A percentile compares a stretch with the other conserved stretches of the same genome.
These are phyloP conservation scores for Aspergillus awamori DNA, from an alignment of 2,329 filamentous ascomycete species.

Conservation along the genomic window DNA sequence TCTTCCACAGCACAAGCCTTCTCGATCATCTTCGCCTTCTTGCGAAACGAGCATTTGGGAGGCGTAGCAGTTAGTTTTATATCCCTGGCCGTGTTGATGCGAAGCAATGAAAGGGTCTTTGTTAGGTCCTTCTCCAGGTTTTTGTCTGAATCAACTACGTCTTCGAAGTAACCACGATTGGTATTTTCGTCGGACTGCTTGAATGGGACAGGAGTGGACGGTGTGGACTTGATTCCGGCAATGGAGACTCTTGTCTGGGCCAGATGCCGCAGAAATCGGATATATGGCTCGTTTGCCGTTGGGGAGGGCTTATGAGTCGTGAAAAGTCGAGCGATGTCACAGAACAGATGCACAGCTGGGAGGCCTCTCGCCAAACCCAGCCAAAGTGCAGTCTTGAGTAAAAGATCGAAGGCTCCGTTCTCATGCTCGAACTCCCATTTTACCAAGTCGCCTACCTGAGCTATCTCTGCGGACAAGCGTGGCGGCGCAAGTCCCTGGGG, in stretches of 20 bases:
- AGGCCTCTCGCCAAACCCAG: slow-evolving; percentile 30
- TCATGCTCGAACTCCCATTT: slow-evolving; percentile 17
- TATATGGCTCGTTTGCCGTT: slow-evolving; percentile 2
- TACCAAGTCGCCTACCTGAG: slow-evolving; percentile 16
- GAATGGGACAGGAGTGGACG: slow-evolving; percentile 16
- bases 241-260: slow-evolving; percentile 18
- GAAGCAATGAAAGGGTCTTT: slow-evolving; percentile 13
- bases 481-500: slow-evolving; percentile 16
- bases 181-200: slow-evolving; percentile 5
- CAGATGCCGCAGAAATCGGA: slow-evolving; percentile 21
- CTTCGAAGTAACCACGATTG: slow-evolving; percentile 25
- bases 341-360: slow-evolving; percentile 33
- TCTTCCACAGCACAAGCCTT: background rate
- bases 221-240: slow-evolving; percentile 11
- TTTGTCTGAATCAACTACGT: slow-evolving; percentile 20
- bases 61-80: slow-evolving; percentile 8
- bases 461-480: slow-evolving; percentile 12
- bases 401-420: slow-evolving; percentile 16
- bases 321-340: slow-evolving; percentile 30
- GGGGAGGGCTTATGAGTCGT: slow-evolving; percentile 16
- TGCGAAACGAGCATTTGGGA: slow-evolving; percentile 13
- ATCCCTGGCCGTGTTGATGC: slow-evolving; percentile 3
- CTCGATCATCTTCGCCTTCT: slow-evolving; percentile 8
- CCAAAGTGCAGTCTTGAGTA: slow-evolving; percentile 32
- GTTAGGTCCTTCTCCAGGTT: slow-evolving; percentile 13